These are phyloP conservation scores for Dothistroma pini DNA, from an alignment of 2,329 filamentous ascomycete species.

Conservation along the genomic window DNA sequence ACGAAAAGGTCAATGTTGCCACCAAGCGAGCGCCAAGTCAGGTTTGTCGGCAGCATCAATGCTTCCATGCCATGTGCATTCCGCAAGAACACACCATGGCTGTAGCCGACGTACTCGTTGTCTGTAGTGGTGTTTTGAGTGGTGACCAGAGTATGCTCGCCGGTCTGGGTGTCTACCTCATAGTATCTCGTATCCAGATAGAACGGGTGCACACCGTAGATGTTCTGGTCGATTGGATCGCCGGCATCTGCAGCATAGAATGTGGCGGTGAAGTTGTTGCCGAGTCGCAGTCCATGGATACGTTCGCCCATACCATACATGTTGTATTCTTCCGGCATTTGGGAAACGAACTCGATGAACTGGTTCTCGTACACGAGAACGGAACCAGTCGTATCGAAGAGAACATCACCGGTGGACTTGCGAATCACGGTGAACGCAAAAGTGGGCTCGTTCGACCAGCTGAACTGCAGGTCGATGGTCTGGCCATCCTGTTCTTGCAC, in stretches of 20 bases:
- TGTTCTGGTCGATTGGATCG: constrained; percentile 61
- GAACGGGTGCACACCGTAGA: constrained; percentile 74
- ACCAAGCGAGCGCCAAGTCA: constrained; percentile 72
- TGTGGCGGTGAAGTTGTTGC: constrained; percentile 67
- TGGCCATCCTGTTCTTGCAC: constrained; percentile 38
- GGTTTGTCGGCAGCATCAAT: constrained; percentile 57
- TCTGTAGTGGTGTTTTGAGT: constrained; percentile 51
- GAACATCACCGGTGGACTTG: constrained; percentile 58
- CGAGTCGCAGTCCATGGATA: constrained; percentile 67
- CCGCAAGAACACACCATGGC: constrained; percentile 73
- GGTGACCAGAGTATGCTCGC: constrained; percentile 51
- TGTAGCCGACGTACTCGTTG: constrained; percentile 60
- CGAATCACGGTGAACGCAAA: constrained; percentile 57
- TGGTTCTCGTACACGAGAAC: constrained; percentile 71
- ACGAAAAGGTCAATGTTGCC: constrained; percentile 78
- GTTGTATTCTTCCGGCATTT: constrained; percentile 68
- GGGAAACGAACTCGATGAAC: constrained; percentile 68
- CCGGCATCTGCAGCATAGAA: constrained; percentile 66
- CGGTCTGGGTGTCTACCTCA: constrained; percentile 47
- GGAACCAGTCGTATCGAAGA: constrained; percentile 64
- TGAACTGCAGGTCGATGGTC: constrained; percentile 49
- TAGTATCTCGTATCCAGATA: constrained; percentile 79
- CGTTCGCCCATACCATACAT: constrained; percentile 69
- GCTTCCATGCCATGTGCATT: constrained; percentile 76
- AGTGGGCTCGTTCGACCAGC: constrained; percentile 55